Base-by-base conservation (phyloP, 1,284 basidiomycete genomes). In the Ceraceosorus guamensis region DNA sequence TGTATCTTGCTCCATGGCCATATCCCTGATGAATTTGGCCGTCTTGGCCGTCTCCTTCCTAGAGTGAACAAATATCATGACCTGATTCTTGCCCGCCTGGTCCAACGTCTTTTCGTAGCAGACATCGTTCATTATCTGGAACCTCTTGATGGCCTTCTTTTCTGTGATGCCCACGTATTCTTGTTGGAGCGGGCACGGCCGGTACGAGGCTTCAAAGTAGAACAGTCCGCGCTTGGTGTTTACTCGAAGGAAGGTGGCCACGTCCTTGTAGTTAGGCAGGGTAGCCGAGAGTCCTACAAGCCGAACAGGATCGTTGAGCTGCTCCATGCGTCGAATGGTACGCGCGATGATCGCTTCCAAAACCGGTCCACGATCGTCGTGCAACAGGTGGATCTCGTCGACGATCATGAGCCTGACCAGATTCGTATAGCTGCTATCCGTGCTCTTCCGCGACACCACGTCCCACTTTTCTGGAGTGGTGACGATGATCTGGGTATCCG, bases 391-490 rank as follows among this genome's bases (percentile, higher is more conserved):
- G 71, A 99, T 98, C 77, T 98, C 95, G 76, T 98, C 95, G 65
- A 99, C 89, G 77, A 99, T 97, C 78, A 98, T 85, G 54, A 98
- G 84, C 14, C 91, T 85, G 13, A 98, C 93, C 52, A 98, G 85
- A 75, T 96, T 98, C 55, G 92, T 97, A 78, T 97, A 98, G 63
- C 87, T 89, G 16, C 90, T 92, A 71, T 98, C 95, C 6, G 91
- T 93, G 67, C 87, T 89, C 81, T 99, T 99, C 65, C 95, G 87
- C 32, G 91, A 97, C 77, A 98, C 95, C 57, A 75, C 73, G 71
- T 98, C 95, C 91, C 91, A 98, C 78, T 99, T 98, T 79, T 99
- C 95, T 0, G 95, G 95, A 0, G 95, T 98, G 0, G 93, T 97
- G 63, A 98, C 92, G 76, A 99, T 97, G 72, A 99, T 90, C 76